Evolutionary conservation across 768 basidiomycete species (phyloP), one percentile per base, ranked within the genome.

Genomic region (Suillus weaverae): DNA sequence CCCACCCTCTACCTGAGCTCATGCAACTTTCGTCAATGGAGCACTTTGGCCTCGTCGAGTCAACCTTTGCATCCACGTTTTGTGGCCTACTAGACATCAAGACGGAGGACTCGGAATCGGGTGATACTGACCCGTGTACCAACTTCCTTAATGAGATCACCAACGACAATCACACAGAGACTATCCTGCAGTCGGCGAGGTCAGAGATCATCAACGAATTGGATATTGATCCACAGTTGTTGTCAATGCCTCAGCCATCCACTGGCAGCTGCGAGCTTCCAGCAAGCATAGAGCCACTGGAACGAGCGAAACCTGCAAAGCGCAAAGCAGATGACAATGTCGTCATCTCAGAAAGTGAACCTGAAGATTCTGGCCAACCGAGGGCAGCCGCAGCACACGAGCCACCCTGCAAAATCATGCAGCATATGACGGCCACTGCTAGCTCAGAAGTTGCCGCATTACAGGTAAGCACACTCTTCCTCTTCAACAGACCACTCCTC

Each of bases 81-180:
- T 7, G 44, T 44, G 44, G 44, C n/a, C 8, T 44, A 20, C 44
- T 44, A 8, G 20, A 44, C 20, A 44, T 44, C 44, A 44, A 44
- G 44, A 44, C 44, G n/a, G 44, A 44, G 44, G 44, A 44, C 67
- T 71, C 35, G 67, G 69, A 13, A 44, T 44, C 20, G 43, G 43
- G n/a, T 10, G 44, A 44, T 20, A 8, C 44, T 44, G n/a, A 44
- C 20, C 44, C 20, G 4, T n/a, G n/a, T 20, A 44, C 44, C 9
- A 44, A 44, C 20, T 44, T 44, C 9, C 8, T 44, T 10, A 6
- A 44, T 8, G 20, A 44, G 44, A 20, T 44, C 9, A 7, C 20
- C 3, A n/a, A 44, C 20, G 4, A 44, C 16, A 44, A 20, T 44
- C 44, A 44, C 20, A 44, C 9, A 20, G 44, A 44, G 44, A 9